Evolutionary conservation across 768 basidiomycete genomes (phyloP).

Genomic region (Podaxis rugospora): DNA sequence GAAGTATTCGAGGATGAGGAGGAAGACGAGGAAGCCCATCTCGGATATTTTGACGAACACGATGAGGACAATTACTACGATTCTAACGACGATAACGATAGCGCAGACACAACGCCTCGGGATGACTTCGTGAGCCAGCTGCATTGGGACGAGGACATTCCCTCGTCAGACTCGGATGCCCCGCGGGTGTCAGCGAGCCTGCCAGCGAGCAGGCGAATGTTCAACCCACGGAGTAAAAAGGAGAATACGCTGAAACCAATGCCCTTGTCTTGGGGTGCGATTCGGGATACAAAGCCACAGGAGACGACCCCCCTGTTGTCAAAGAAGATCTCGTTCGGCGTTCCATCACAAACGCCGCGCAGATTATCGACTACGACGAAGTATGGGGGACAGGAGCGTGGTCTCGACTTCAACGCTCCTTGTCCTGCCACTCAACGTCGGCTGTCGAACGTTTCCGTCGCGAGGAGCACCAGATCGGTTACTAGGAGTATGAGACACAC

Average conservation of each 20-base stretch:
- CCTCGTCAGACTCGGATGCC: conserved; percentile 6
- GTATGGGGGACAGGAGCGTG: not conserved
- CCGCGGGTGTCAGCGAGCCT: not conserved
- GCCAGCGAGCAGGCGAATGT: not conserved
- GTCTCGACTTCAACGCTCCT: conserved; percentile 14
- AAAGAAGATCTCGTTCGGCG: conserved; percentile 24
- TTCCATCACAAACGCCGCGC: not conserved
- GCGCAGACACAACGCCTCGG: conserved; percentile 11
- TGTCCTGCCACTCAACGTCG: conserved; percentile 30
- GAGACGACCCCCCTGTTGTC: conserved; percentile 38
- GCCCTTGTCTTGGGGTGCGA: not conserved
- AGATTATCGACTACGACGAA: not conserved
- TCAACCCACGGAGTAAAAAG: not conserved
- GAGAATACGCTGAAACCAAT: not conserved
- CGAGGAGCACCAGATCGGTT: conserved; percentile 17
- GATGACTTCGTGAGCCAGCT: conserved; percentile 26
- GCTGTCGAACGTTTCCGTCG: conserved; percentile 17
- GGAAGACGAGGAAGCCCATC: conserved; percentile 32
- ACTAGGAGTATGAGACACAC: conserved; percentile 23
- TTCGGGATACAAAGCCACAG: not conserved
- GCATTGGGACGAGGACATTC: conserved; percentile 30
- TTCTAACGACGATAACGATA: conserved; percentile 19
- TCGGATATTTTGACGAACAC: conserved; percentile 10
- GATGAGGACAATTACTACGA: conserved; percentile 20
- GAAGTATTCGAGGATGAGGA: conserved; percentile 35